Evolutionary conservation across 768 basidiomycete species (phyloP).

Genomic region (Sarcodon sp.): DNA sequence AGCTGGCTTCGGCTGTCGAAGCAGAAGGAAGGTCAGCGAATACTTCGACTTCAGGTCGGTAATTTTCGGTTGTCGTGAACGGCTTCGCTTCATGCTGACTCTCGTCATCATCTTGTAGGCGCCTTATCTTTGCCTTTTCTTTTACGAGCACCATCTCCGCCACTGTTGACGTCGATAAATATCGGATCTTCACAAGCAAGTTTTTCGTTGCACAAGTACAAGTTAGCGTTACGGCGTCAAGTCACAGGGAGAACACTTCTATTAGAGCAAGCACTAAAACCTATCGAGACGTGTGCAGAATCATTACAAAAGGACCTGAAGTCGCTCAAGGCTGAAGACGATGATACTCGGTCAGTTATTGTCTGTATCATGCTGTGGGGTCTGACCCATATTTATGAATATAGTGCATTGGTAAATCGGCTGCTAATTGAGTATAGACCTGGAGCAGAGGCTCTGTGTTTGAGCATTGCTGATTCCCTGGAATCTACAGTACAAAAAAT

Average conservation of each 20-base stretch:
- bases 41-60: conserved; percentile 17
- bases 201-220: conserved; percentile 48
- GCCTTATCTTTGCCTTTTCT: conserved; percentile 38
- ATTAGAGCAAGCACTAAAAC: conserved; percentile 42
- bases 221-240: conserved; percentile 43
- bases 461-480: conserved; percentile 27
- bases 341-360: conserved; percentile 28
- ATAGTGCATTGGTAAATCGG: conserved; percentile 27
- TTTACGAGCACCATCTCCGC: conserved; percentile 39
- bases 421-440: conserved; percentile 35
- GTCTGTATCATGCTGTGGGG: not conserved
- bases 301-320: conserved; percentile 49
- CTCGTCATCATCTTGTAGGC: conserved; percentile 20
- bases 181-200: conserved; percentile 21
- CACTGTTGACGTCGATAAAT: conserved; percentile 27
- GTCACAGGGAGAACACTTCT: conserved; percentile 52
- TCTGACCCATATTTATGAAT: conserved; percentile 1
- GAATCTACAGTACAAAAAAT: conserved; percentile 20
- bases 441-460: conserved; percentile 34
- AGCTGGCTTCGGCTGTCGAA: conserved; percentile 26
- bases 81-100: conserved; percentile 1
- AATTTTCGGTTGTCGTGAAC: not conserved
- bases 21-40: conserved; percentile 13
- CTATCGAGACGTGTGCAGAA: conserved; percentile 46
- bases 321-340: conserved; percentile 27